These are phyloP conservation scores for Cladophialophora psammophila DNA, from an alignment of 2,329 filamentous ascomycete species.

Conservation along the genomic window DNA sequence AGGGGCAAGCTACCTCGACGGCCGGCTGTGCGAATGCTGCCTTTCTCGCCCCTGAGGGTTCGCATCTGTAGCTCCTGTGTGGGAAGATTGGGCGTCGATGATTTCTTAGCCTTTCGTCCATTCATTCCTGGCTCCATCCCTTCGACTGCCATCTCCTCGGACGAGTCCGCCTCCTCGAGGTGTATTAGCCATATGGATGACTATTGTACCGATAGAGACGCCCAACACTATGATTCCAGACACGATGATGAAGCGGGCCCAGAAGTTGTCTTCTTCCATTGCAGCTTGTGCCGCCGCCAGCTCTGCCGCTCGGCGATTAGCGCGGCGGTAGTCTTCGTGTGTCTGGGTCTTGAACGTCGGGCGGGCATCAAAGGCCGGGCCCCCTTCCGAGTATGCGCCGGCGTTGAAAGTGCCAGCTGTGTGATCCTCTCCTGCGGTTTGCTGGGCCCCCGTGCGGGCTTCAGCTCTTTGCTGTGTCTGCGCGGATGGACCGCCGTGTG, in stretches of 20 bases:
- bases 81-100: not conserved
- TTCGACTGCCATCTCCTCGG: conserved; percentile 37
- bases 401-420: conserved; percentile 34
- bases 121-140: conserved; percentile 30
- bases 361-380: conserved; percentile 72
- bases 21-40: not conserved
- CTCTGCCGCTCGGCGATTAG: conserved; percentile 52
- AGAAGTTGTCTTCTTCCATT: conserved; percentile 48
- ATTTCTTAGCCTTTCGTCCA: conserved; percentile 32
- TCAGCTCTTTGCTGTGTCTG: conserved; percentile 72
- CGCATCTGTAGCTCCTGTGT: not conserved
- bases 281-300: conserved; percentile 45
- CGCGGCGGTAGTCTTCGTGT: conserved; percentile 63
- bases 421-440: conserved; percentile 16
- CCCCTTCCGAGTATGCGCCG: conserved; percentile 40
- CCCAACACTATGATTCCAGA: conserved; percentile 48
- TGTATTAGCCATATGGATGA: conserved; percentile 32
- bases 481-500: conserved; percentile 64
- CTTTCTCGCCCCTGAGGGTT: not conserved
- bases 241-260: conserved; percentile 49
- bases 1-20: too few relatives aligned
- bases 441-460: conserved; percentile 61
- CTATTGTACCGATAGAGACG: conserved; percentile 43
- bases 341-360: conserved; percentile 78
- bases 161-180: conserved; percentile 35